Evolutionary conservation across 1,284 basidiomycete genomes (phyloP).

Genomic region (Grifola frondosa): DNA sequence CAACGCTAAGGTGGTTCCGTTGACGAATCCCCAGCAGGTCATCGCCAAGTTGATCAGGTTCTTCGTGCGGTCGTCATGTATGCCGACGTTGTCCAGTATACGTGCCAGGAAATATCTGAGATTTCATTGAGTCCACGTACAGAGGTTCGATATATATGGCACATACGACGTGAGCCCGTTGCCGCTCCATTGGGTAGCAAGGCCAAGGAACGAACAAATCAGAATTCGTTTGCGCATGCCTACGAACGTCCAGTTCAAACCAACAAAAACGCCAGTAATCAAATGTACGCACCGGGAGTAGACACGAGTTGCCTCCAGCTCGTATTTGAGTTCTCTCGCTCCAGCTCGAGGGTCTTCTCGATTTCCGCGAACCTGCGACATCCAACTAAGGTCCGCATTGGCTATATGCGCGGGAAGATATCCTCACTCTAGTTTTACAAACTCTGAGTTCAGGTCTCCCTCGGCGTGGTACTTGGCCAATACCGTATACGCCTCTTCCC

Average conservation of each 20-base stretch:
- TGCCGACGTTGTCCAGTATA: constrained; percentile 71
- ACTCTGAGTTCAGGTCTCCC: constrained; percentile 48
- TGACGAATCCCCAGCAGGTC: constrained; percentile 55
- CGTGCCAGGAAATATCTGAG: constrained; percentile 69
- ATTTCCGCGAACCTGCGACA: constrained; percentile 44
- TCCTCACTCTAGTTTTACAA: constrained; percentile 48
- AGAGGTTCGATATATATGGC: neutral
- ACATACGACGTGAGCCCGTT: constrained; percentile 69
- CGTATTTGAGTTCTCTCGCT: constrained; percentile 39
- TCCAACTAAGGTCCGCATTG: too few species aligned
- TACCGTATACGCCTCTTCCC: constrained; percentile 44
- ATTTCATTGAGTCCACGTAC: neutral
- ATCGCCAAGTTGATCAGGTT: constrained; percentile 55
- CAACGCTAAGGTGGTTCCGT: constrained; percentile 49
- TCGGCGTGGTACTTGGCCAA: constrained; percentile 54
- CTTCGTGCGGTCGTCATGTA: constrained; percentile 55
- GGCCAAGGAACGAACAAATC: constrained; percentile 54
- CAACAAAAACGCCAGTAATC: neutral
- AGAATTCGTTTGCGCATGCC: constrained; percentile 55
- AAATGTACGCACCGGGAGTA: constrained; percentile 43
- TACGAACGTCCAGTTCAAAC: constrained; percentile 7
- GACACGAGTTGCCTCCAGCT: constrained; percentile 48
- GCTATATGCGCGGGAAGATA: too few species aligned
- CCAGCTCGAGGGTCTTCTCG: constrained; percentile 51
- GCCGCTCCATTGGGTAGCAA: constrained; percentile 65